Evolutionary conservation across 257 asterid genomes (phyloP).

Genomic region (Lycium barbarum): DNA sequence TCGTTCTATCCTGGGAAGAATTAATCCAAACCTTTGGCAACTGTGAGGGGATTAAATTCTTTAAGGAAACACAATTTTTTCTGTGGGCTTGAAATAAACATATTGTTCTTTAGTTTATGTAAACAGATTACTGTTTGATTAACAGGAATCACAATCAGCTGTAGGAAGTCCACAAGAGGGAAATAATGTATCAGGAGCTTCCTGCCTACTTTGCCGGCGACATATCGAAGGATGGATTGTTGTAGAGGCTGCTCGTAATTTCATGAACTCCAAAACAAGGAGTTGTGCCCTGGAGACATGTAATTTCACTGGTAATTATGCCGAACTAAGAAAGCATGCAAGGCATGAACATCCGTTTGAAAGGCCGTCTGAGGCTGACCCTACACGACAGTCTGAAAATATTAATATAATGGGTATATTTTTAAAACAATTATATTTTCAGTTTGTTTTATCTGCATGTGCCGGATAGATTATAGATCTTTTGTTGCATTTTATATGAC

Average conservation of each 20-base stretch:
- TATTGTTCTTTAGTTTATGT: no score
- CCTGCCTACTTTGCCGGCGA: constrained; percentile 86
- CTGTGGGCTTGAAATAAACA: no score
- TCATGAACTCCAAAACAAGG: constrained; percentile 60
- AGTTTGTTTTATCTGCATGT: no score
- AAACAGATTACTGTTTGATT: no score
- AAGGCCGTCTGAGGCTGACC: constrained; percentile 63
- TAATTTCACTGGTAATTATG: constrained; percentile 57
- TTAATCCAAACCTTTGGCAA: no score
- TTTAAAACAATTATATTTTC: no score
- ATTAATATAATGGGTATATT: no score
- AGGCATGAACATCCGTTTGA: constrained; percentile 60
- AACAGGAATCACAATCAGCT: no score
- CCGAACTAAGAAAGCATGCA: constrained; percentile 77
- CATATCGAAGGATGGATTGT: constrained; percentile 52
- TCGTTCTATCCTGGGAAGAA: no score
- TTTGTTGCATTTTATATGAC: neutral
- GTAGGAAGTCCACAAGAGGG: constrained; percentile 29
- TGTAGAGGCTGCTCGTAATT: constrained; percentile 49
- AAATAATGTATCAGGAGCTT: neutral
- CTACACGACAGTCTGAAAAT: constrained; percentile 49
- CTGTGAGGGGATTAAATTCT: no score
- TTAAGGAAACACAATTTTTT: no score
- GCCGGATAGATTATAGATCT: no score
- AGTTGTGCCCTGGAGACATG: constrained; percentile 74